phyloP scores from a whole-genome alignment of 1,284 basidiomycete genomes.

The Ustilago esculenta region DNA sequence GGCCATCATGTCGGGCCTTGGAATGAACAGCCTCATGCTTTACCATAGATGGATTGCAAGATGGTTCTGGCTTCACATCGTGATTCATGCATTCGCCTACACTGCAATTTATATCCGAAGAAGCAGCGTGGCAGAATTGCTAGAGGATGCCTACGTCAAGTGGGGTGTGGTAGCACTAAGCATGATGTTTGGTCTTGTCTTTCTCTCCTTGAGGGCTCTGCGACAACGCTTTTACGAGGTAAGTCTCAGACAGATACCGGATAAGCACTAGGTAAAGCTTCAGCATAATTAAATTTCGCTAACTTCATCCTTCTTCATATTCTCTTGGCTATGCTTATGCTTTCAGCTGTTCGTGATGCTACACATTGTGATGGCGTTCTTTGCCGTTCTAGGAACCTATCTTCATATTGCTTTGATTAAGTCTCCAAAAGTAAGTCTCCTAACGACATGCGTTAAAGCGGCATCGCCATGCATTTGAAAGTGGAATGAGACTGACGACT shows the following conservation, averaged over 20 bases:
- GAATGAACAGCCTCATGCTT: constrained; percentile 62
- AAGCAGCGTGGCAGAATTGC: constrained; percentile 6
- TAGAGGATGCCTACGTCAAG: constrained; percentile 53
- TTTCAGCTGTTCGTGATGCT: constrained; percentile 55
- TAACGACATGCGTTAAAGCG: no score
- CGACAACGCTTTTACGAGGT: constrained; percentile 43
- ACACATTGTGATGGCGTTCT: constrained; percentile 62
- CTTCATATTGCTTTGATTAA: constrained; percentile 59
- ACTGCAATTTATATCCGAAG: constrained; percentile 18
- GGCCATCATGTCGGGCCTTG: constrained; percentile 52
- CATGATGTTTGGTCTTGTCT: constrained; percentile 42
- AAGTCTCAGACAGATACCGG: neutral
- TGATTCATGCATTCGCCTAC: constrained; percentile 55
- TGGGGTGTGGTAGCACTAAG: constrained; percentile 54
- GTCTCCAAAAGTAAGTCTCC: constrained; percentile 20
- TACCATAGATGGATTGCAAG: constrained; percentile 66
- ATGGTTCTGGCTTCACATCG: constrained; percentile 50
- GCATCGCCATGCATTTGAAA: neutral
- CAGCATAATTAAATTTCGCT: no score
- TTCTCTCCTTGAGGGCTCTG: constrained; percentile 35
- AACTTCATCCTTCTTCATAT: neutral
- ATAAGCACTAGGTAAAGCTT: no score
- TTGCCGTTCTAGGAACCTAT: constrained; percentile 60
- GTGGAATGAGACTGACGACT: no score
- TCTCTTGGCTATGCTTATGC: no score